phyloP scores from a whole-genome alignment of 306 rosid species.

The Vicia villosa region DNA sequence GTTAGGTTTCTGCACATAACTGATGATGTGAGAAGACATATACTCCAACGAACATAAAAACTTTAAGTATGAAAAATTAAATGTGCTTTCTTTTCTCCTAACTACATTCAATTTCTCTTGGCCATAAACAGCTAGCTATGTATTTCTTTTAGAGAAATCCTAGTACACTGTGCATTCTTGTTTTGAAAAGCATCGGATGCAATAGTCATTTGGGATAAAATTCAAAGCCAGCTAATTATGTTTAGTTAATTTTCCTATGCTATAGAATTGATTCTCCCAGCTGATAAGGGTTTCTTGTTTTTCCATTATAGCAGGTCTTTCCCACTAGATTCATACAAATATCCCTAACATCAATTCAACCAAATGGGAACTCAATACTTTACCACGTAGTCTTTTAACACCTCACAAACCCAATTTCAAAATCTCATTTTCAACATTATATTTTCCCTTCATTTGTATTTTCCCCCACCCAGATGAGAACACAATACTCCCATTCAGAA shows the following conservation, averaged over 20 bases:
- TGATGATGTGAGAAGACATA: slow-evolving; percentile 13
- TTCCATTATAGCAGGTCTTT: not conserved
- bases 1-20: slow-evolving; percentile 79
- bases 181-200: not conserved
- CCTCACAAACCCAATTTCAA: slow-evolving; percentile 13
- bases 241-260: slow-evolving; percentile 8
- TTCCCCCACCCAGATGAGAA: not conserved
- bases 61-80: not conserved
- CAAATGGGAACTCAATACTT: not conserved
- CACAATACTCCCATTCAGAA: not conserved
- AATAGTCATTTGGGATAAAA: not conserved
- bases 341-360: not conserved
- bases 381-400: not conserved
- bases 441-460: not conserved
- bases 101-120: not conserved
- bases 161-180: not conserved
- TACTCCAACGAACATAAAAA: not conserved
- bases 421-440: not conserved
- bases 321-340: slow-evolving; percentile 3
- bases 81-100: slow-evolving; percentile 24
- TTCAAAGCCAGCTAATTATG: not conserved
- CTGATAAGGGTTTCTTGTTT: not conserved
- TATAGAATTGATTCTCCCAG: slow-evolving; percentile 10
- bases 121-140: slow-evolving; percentile 5
- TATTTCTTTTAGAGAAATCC: slow-evolving; percentile 15